Base-by-base conservation (phyloP, 106 monocot genomes). In the Triglochin maritima region DNA sequence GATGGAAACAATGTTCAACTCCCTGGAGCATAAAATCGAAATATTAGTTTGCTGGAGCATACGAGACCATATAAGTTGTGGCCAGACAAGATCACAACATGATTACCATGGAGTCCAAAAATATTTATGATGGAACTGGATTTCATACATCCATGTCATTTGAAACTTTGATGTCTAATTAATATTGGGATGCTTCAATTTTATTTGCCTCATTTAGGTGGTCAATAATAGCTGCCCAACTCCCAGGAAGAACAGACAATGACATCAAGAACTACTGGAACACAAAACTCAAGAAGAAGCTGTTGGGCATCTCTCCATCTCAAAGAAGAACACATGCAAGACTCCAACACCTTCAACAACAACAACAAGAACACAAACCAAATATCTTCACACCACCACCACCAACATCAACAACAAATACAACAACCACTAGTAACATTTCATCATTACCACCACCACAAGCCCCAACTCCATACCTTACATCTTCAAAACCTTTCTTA, bases 231-330 rank as follows among this genome's bases (percentile, higher is more conserved):
- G 86, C 86, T 56, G 60, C 77, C 9, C 86, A 86, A 47, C 64
- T 86, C 12, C 86, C 86, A 13, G 86, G 82, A 6, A 86, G 86
- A 59, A 86, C 86, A 10, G 86, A 86, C 42, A 86, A 86, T 46
- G 86, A 86, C 63, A 86, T 86, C 73, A 86, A 86, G 71, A 86
- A 86, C 77, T 80, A 86, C 71, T 86, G 86, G 86, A 86, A 86
- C 79, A 82, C 86, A 44, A 86, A 80, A 67, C 77, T 86, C 63
- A 86, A 86, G 80, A 86, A 80, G 74, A 86, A 80, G 60, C 63
- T 86, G 17, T 46, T 82, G 51, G 76, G 77, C 4, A 59, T 77
- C 4, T 59, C 79, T 13, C 56, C 76, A 16, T 72, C 65, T 3
- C 79, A 82, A 44, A 77, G 70, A 76, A 79, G 72, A 52, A 50